Base-by-base conservation (phyloP, 2,329 filamentous ascomycete genomes). In the Paraconiothyrium brasiliense region DNA sequence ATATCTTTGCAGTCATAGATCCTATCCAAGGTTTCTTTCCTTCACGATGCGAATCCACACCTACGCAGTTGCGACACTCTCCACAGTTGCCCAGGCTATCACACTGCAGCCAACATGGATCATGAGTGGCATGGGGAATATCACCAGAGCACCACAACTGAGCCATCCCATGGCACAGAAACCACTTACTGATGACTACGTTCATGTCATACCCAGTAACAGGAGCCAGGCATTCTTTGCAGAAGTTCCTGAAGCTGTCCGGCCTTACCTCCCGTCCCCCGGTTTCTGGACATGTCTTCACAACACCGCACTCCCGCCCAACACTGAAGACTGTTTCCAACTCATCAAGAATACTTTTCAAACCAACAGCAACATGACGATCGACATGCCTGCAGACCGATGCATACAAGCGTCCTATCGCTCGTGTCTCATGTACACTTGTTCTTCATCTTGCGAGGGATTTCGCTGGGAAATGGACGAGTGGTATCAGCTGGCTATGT, bases 401-500 rank as follows among this genome's bases (percentile, higher is more conserved):
- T 56, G 54, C 20, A 27, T 47, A 14, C 43, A 56, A 4, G 27
- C 27, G 3, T 16, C 54, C 7, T 56, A 56, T 32, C 54, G 54
- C 9, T 56, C 54, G 9, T 56, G 54, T 16, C 16, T 56, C 27
- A 56, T 56, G 43, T 56, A 56, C n/a, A 56, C 54, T 7, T 56
- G 54, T 20, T 46, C 54, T n/a, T 56, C 54, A 4, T 11, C 54
- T 32, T 56, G 54, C 13, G 43, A 11, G 14, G 54, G 37, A 11
- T 37, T 56, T 13, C 9, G n/a, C 7, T 56, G 54, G 54, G 37
- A 37, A 32, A 30, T 47, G 43, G n/a, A 16, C 11, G 54, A 56
- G 54, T 56, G 54, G 54, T 27, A 37, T n/a, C 30, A 37, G 30
- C 54, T 56, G 16, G 54, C 41, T 7, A 44, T 27, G 32, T 14